Base-by-base conservation (phyloP, 305 asterid species). In the Ilex paraguariensis region DNA sequence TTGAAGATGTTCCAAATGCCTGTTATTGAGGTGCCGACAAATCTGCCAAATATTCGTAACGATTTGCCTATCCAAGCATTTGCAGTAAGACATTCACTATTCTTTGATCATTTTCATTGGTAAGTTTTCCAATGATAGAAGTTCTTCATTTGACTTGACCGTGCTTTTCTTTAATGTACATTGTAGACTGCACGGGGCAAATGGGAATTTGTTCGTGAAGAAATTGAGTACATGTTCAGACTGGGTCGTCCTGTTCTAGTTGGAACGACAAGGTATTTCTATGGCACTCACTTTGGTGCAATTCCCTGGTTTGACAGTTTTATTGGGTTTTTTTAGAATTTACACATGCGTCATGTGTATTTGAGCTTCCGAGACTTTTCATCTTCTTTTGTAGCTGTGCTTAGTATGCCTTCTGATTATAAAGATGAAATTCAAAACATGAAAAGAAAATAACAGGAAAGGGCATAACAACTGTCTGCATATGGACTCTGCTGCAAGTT, bases 21-120 rank as follows among this genome's bases (percentile, higher is more conserved):
- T 63, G 99, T 94, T 56, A 85, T 94, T 81, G 99, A 85, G 78
- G 93, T 94, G 64, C 99, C 98, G 46, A 91, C 98, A 44, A 94
- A 91, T 82, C 81, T 81, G 91, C 79, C 90, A 59, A 94, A 87
- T 72, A 83, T 88, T 75, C 95, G 98, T 66, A 67, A 82, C 36
- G 99, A 94, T 77, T 82, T 88, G 59, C 96, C 98, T 21, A 84
- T 81, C 73, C 95, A 86, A 79, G 96, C 98, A 73, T 94, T 88
- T 84, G 98, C 97, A 30, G 99, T 94, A 82, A 86, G 95, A 77
- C 31, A 56, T 7, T 57, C 48, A 68, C 50, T 49, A 49, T 17
- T 51, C n/a, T 63, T 42, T n/a, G 65, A n/a, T 44, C n/a, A 56
- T 33, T 63, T 48, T 69, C 48, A 33, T 62, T 63, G 30, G 33